Evolutionary conservation across 805 yeast species (phyloP).

Genomic region (Wickerhamomyces rabaulensis): DNA sequence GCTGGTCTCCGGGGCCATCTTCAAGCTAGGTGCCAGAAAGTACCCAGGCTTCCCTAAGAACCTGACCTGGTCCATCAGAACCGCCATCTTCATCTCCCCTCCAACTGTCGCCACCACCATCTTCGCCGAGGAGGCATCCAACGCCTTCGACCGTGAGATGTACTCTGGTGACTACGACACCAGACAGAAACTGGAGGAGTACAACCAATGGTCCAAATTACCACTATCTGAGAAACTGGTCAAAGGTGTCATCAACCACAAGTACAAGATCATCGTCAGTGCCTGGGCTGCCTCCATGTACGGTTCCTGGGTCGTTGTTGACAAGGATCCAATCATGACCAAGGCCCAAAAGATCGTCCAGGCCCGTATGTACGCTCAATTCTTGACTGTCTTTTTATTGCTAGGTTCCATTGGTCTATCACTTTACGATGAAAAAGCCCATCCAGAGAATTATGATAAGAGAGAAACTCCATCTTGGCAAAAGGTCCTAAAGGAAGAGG

Average conservation of each 20-base stretch:
- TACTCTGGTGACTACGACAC: constrained; percentile 43
- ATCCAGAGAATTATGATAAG: constrained; percentile 32
- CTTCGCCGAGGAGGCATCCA: constrained; percentile 67
- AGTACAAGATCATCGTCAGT: constrained; percentile 62
- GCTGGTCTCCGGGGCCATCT: constrained; percentile 48
- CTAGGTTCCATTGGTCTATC: constrained; percentile 64
- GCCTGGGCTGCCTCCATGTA: constrained; percentile 79
- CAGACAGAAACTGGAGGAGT: constrained; percentile 38
- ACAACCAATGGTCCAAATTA: constrained; percentile 46
- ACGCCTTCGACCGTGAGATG: constrained; percentile 54
- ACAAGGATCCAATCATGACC: constrained; percentile 70
- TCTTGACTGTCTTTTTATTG: constrained; percentile 64
- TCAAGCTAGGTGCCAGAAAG: constrained; percentile 42
- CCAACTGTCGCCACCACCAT: constrained; percentile 58
- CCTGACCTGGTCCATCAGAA: constrained; percentile 51
- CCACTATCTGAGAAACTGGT: constrained; percentile 44
- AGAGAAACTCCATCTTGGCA: constrained; percentile 41
- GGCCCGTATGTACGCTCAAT: constrained; percentile 90
- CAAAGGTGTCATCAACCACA: constrained; percentile 46
- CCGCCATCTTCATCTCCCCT: constrained; percentile 66
- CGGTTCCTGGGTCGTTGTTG: constrained; percentile 72
- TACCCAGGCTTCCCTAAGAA: constrained; percentile 38
- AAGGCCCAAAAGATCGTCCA: constrained; percentile 77
- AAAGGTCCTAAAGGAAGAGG: constrained; percentile 39
- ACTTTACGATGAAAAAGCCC: constrained; percentile 57